phyloP scores from a whole-genome alignment of 1,284 basidiomycete species.

The Polyporus tsugae region DNA sequence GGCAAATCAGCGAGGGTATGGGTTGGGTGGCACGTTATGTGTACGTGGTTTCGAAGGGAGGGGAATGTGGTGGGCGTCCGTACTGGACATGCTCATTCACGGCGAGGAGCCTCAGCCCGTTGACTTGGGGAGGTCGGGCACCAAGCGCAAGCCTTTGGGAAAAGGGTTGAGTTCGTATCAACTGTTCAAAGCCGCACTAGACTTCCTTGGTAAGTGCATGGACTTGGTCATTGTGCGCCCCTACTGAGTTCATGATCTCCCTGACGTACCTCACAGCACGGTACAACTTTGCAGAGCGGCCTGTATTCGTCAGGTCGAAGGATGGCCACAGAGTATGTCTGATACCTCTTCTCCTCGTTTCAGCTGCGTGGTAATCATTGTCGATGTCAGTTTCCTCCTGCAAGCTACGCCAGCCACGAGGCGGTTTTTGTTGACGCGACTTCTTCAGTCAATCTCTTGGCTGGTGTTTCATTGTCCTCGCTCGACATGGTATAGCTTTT shows the following conservation, averaged over 20 bases:
- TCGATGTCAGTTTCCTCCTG: conserved; percentile 56
- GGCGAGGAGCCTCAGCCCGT: conserved; percentile 65
- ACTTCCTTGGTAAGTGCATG: conserved; percentile 72
- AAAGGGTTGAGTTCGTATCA: conserved; percentile 88
- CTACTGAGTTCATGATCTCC: neutral
- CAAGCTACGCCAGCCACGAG: conserved; percentile 60
- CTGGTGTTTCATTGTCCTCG: conserved; percentile 75
- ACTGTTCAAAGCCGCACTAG: conserved; percentile 82
- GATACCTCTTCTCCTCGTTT: neutral
- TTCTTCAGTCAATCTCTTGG: conserved; percentile 84
- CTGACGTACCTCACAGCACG: conserved; percentile 56
- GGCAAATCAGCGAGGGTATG: conserved; percentile 89
- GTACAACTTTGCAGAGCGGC: conserved; percentile 71
- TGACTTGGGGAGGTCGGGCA: conserved; percentile 42
- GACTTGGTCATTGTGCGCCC: neutral
- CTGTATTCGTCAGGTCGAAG: conserved; percentile 68
- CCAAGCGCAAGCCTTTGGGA: conserved; percentile 65
- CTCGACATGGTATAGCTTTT: conserved; percentile 64
- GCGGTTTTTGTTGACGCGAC: conserved; percentile 84
- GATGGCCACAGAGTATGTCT: conserved; percentile 57
- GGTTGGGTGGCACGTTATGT: conserved; percentile 59
- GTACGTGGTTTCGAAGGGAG: conserved; percentile 73
- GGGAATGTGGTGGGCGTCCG: conserved; percentile 74
- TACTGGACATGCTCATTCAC: conserved; percentile 75
- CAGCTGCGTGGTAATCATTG: conserved; percentile 1